Evolutionary conservation across 768 basidiomycete species (phyloP), one percentile per base, ranked within the genome.

Genomic region (Boletales sp.): DNA sequence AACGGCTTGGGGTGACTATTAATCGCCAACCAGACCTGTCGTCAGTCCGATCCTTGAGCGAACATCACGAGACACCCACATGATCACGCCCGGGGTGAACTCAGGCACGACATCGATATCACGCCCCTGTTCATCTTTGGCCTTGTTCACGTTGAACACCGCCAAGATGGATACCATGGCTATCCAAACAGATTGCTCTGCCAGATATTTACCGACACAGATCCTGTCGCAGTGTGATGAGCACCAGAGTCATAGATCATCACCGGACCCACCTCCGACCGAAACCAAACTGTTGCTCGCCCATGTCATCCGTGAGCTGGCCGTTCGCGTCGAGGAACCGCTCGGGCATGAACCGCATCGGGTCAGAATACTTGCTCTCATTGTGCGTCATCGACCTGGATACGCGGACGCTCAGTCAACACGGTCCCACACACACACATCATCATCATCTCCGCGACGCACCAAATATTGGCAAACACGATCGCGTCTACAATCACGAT

Each of bases 121-220:
- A 3, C 56, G 49, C 3, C 73, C 74, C 0, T 61, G 38, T 13
- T 51, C 55, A 35, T 73, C 69, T 18, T 62, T 55, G 2, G 66
- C 66, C 46, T 72, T 69, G 25, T 46, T 51, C 12, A 68, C 46
- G 17, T 60, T 31, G 49, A 73, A 66, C 5, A 61, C 55, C 0
- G 60, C 47, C 45, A 71, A 45, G 10, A 63, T 45, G 36, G 59
- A 62, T 15, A 57, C 62, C 44, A 62, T 65, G 6, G 57, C 57
- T 15, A 64, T 59, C 57, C 62, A 61, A 7, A 63, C 56, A 48
- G 57, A 59, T 0, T 59, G 50, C 30, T 67, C 59, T 0, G 64
- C 63, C 8, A 66, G 58, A n/a, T 62, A 57, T 33, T 58, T 57
- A 6, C 59, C 60, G 9, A 65, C 56, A n/a, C 64, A 67, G 3